phyloP scores from a whole-genome alignment of 1,284 basidiomycete genomes.

The Ganoderma sp. region DNA sequence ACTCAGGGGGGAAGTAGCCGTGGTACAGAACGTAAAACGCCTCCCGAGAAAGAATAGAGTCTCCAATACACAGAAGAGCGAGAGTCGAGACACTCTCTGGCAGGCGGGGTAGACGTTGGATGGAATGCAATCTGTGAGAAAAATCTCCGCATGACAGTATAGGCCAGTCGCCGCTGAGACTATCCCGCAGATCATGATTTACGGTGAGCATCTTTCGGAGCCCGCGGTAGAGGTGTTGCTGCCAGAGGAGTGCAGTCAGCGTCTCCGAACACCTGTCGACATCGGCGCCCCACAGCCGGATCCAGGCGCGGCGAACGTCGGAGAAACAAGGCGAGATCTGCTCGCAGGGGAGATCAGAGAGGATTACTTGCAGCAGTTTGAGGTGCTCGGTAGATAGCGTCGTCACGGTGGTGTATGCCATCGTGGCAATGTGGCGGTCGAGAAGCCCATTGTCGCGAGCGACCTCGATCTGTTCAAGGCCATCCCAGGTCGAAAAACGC shows the following conservation, averaged over 20 bases:
- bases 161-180: neutral
- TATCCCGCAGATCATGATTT: neutral
- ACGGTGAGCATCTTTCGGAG: neutral
- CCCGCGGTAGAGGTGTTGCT: neutral
- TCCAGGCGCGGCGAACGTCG: neutral
- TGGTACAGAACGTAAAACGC: neutral
- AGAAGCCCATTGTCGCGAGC: slow-evolving; percentile 14
- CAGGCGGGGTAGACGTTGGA: neutral
- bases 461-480: slow-evolving; percentile 23
- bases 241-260: neutral
- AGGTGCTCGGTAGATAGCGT: slow-evolving; percentile 21
- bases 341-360: neutral
- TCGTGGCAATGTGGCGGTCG: slow-evolving; percentile 22
- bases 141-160: too few species aligned
- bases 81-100: neutral
- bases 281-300: neutral
- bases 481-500: slow-evolving; percentile 15
- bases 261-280: neutral
- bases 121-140: too few species aligned
- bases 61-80: neutral
- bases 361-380: neutral
- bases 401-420: slow-evolving; percentile 25
- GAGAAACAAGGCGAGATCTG: neutral
- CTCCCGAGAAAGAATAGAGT: neutral
- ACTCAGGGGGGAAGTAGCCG: too few species aligned